These are phyloP conservation scores for Chara braunii DNA, from an alignment of 139 green algal genomes.

Conservation along the genomic window DNA sequence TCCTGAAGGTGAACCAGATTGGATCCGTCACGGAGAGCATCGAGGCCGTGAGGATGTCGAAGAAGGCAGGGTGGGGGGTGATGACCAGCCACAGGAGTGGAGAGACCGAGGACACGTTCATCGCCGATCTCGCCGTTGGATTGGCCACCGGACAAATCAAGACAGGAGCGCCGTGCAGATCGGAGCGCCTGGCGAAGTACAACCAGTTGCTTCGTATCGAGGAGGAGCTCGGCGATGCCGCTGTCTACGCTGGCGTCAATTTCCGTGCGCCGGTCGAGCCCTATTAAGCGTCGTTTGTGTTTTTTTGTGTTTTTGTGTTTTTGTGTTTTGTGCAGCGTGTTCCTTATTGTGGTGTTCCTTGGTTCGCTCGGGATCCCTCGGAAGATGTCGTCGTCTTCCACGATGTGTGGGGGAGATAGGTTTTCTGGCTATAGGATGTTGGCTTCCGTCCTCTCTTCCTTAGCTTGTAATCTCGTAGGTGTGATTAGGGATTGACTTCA, in stretches of 20 bases:
- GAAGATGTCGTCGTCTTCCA: too few species aligned
- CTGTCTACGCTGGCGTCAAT: slow-evolving; percentile 53
- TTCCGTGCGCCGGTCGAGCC: slow-evolving; percentile 33
- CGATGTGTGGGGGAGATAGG: too few species aligned
- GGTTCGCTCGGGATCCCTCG: too few species aligned
- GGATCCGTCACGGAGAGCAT: slow-evolving; percentile 91
- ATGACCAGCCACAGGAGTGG: slow-evolving; percentile 88
- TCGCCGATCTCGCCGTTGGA: slow-evolving; percentile 94
- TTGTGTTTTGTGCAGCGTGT: too few species aligned
- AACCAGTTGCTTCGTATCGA: slow-evolving; percentile 99
- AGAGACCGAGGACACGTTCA: slow-evolving; percentile 96
- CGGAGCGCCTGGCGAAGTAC: slow-evolving; percentile 94
- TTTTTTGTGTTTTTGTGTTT: too few species aligned
- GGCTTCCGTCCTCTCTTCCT: too few species aligned
- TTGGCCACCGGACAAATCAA: slow-evolving; percentile 97
- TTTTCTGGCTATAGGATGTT: too few species aligned
- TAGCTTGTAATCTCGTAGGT: too few species aligned
- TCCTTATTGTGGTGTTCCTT: too few species aligned
- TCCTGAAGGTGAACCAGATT: slow-evolving; percentile 97
- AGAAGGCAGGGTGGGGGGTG: slow-evolving; percentile 87
- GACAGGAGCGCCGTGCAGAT: slow-evolving; percentile 89
- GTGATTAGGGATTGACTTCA: too few species aligned
- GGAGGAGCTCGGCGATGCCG: slow-evolving; percentile 75
- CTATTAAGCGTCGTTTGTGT: slow-evolving; percentile 26
- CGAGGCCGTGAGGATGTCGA: slow-evolving; percentile 84